Percentiles rank a stretch among this genome's conserved stretches.
phyloP scores from a whole-genome alignment of 441 rosid genomes.

The Flueggea neowawraea region DNA sequence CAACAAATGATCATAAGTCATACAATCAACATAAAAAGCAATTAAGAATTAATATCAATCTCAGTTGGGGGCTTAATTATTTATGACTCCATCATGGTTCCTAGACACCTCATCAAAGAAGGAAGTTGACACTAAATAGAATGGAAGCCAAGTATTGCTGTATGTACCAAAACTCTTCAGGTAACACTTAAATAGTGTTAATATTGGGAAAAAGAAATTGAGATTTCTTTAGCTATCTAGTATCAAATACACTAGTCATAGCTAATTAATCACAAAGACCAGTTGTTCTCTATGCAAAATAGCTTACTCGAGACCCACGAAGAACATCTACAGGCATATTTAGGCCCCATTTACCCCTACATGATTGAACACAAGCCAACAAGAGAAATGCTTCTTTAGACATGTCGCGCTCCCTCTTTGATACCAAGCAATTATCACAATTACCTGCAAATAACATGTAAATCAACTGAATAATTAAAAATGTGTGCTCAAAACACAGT shows the following conservation, averaged over 20 bases:
- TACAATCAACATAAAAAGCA: background rate
- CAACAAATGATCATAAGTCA: background rate
- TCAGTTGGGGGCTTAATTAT: background rate
- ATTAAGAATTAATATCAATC: background rate
- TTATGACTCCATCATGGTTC: background rate
- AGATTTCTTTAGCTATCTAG: background rate
- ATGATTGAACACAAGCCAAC: conserved; percentile 36
- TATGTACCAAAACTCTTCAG: background rate
- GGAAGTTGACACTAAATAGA: background rate
- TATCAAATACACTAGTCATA: background rate
- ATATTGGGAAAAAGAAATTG: background rate
- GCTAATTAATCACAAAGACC: conserved; percentile 8
- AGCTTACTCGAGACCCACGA: conserved; percentile 52
- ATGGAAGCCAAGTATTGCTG: background rate
- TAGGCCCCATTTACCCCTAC: conserved; percentile 47
- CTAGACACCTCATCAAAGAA: background rate
- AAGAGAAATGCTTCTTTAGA: conserved; percentile 46
- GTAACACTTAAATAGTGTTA: background rate
- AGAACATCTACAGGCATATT: conserved; percentile 48
- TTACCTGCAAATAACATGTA: conserved; percentile 31
- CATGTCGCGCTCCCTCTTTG: conserved; percentile 38
- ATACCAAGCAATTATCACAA: conserved; percentile 43
- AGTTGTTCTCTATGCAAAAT: conserved; percentile 3
- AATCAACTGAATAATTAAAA: conserved; percentile 4
- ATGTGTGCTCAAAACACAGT: background rate